A percentile compares a stretch with the other conserved stretches of the same genome.
These are phyloP conservation scores for Ogataea methylovora DNA, from an alignment of 805 yeast genomes.

Conservation along the genomic window DNA sequence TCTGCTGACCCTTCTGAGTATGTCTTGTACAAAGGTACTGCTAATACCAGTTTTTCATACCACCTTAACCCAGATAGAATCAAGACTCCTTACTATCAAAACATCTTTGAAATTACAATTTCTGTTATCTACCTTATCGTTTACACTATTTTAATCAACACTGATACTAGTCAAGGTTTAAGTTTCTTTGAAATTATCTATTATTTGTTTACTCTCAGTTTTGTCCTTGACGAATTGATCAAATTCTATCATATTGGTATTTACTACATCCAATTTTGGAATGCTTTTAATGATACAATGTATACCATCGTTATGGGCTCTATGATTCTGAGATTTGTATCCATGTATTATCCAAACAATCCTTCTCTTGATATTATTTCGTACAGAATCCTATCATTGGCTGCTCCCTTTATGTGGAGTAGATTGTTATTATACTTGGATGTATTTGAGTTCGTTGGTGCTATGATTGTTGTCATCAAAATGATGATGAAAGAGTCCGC, in stretches of 20 bases:
- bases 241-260: conserved; percentile 74
- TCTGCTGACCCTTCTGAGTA: conserved; percentile 62
- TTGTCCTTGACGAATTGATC: conserved; percentile 55
- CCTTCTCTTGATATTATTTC: conserved; percentile 28
- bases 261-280: conserved; percentile 70
- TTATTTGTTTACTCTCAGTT: conserved; percentile 60
- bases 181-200: conserved; percentile 47
- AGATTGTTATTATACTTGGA: conserved; percentile 70
- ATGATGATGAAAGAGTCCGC: conserved; percentile 83
- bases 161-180: conserved; percentile 35
- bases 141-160: conserved; percentile 58
- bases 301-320: conserved; percentile 49
- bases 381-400: conserved; percentile 65
- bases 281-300: conserved; percentile 66
- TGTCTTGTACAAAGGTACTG: conserved; percentile 52
- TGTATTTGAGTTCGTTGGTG: conserved; percentile 76
- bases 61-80: conserved; percentile 82
- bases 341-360: conserved; percentile 7
- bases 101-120: conserved; percentile 58
- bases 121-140: conserved; percentile 55
- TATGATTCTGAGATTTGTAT: conserved; percentile 45
- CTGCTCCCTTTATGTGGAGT: conserved; percentile 84
- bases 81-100: conserved; percentile 81
- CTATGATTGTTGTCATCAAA: conserved; percentile 78
- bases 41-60: conserved; percentile 41